These are phyloP conservation scores for Colletotrichum brevisporum DNA, from an alignment of 2,329 filamentous ascomycete species.

Conservation along the genomic window DNA sequence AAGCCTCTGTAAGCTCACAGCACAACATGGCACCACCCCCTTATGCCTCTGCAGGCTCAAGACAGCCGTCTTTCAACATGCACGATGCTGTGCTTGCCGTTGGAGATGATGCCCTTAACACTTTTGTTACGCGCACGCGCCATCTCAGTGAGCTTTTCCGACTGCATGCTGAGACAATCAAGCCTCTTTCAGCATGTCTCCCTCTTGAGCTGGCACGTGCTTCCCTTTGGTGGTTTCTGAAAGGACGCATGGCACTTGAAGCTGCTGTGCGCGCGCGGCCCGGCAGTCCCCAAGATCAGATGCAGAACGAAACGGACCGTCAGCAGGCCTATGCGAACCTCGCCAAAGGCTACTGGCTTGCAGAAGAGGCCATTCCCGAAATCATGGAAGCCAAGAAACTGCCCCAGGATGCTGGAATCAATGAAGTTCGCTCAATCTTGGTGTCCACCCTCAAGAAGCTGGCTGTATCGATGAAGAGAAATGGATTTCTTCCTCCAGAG, in stretches of 20 bases:
- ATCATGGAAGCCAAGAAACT: constrained; percentile 59
- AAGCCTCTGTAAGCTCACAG: constrained; percentile 38
- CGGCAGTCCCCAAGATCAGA: constrained; percentile 65
- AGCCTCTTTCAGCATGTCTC: constrained; percentile 74
- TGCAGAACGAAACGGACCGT: constrained; percentile 67
- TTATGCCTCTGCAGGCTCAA: constrained; percentile 42
- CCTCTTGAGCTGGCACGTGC: constrained; percentile 79
- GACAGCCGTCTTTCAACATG: constrained; percentile 55
- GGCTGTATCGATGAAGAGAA: constrained; percentile 86
- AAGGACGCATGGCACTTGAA: constrained; percentile 83
- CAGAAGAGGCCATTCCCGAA: constrained; percentile 66
- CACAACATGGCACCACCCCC: constrained; percentile 43
- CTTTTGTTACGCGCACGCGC: constrained; percentile 79
- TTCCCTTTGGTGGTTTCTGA: constrained; percentile 91
- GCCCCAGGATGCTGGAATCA: constrained; percentile 61
- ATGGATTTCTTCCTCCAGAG: constrained; percentile 81
- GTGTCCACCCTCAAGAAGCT: constrained; percentile 79
- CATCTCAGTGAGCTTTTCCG: constrained; percentile 84
- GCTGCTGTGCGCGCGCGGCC: constrained; percentile 76
- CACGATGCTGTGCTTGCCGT: constrained; percentile 60
- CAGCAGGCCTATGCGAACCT: constrained; percentile 89
- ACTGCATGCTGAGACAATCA: constrained; percentile 81
- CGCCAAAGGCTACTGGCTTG: constrained; percentile 89
- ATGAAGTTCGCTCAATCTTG: constrained; percentile 69
- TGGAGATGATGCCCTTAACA: constrained; percentile 76